Conservation (phyloP, 192 early-diverging fungal species). For the Nowakowskiella sp. region DNA sequence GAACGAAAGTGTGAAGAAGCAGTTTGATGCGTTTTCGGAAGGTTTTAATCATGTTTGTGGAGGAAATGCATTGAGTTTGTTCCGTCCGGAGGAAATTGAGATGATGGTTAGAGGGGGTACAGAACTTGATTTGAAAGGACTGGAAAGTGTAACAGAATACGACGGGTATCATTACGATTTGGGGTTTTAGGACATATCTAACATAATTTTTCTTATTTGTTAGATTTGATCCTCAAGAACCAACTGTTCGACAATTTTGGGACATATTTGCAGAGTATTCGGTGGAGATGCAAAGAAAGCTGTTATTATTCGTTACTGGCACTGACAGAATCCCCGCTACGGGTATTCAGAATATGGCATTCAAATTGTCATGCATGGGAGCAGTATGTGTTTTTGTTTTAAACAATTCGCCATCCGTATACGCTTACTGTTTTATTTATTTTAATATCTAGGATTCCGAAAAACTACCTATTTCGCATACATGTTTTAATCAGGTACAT, state of each 20-base stretch:
- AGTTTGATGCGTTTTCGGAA: slow-evolving; percentile 65
- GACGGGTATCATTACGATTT: slow-evolving; percentile 35
- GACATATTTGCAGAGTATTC: slow-evolving; percentile 56
- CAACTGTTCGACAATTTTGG: slow-evolving; percentile 71
- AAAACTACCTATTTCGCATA: slow-evolving; percentile 73
- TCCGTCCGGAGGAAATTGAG: slow-evolving; percentile 44
- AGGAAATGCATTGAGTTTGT: slow-evolving; percentile 51
- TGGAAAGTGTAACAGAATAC: slow-evolving; percentile 44
- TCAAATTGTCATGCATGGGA: slow-evolving; percentile 38
- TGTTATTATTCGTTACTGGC: slow-evolving; percentile 82
- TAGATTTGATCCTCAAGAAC: slow-evolving; percentile 60
- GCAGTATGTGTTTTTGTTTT: slow-evolving; percentile 23
- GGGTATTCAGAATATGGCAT: slow-evolving; percentile 40
- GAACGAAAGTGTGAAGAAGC: slow-evolving; percentile 48
- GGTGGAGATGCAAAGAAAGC: slow-evolving; percentile 55
- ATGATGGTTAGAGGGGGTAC: slow-evolving; percentile 45
- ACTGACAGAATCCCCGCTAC: slow-evolving; percentile 73
- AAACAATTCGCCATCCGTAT: slow-evolving; percentile 28
- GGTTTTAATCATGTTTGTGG: slow-evolving; percentile 71
- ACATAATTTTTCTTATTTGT: slow-evolving; percentile 17
- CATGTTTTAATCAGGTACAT: slow-evolving; percentile 64
- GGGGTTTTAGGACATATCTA: not conserved
- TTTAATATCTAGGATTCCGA: slow-evolving; percentile 72
- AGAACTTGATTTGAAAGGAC: slow-evolving; percentile 36
- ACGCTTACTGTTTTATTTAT: slow-evolving; percentile 66